Conservation (phyloP, 2,329 filamentous ascomycete genomes). For the Xenosphaeropsis pyriputrescens region DNA sequence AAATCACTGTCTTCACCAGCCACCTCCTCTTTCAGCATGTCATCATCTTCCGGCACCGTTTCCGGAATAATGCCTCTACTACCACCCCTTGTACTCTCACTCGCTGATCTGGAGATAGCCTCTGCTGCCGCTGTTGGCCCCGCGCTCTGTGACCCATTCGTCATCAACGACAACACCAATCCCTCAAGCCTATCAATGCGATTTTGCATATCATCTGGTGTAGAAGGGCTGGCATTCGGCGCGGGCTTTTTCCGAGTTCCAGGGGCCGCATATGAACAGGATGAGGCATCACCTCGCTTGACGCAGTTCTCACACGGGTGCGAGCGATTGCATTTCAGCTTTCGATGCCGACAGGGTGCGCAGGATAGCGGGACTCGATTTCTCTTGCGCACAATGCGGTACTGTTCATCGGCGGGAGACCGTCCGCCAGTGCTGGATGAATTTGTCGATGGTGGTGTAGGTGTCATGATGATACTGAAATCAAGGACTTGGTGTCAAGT, state of each 20-base stretch:
- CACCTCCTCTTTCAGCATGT: conserved; percentile 31
- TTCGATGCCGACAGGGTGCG: conserved; percentile 79
- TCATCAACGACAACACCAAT: conserved; percentile 86
- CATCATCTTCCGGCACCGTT: conserved; percentile 29
- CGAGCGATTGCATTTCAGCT: conserved; percentile 87
- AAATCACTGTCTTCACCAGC: conserved; percentile 46
- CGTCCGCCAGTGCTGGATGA: conserved; percentile 60
- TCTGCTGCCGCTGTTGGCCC: conserved; percentile 40
- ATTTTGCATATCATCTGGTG: conserved; percentile 94
- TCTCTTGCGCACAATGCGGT: conserved; percentile 77
- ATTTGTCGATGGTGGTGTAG: conserved; percentile 63
- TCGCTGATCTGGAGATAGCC: conserved; percentile 25
- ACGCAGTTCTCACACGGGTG: conserved; percentile 91
- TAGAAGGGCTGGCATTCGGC: conserved; percentile 40
- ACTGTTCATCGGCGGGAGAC: conserved; percentile 68
- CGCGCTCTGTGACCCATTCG: conserved; percentile 57
- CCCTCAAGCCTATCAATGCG: conserved; percentile 91
- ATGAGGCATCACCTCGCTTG: conserved; percentile 66
- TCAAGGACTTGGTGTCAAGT: no score
- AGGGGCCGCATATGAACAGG: conserved; percentile 74
- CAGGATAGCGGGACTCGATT: conserved; percentile 88
- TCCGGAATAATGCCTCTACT: conserved; percentile 4
- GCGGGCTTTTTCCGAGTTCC: conserved; percentile 58
- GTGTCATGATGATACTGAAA: conserved; percentile 37
- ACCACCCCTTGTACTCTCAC: conserved; percentile 14